Evolutionary conservation across 2,329 filamentous ascomycete species (phyloP).

Genomic region (Colletotrichum sp.): DNA sequence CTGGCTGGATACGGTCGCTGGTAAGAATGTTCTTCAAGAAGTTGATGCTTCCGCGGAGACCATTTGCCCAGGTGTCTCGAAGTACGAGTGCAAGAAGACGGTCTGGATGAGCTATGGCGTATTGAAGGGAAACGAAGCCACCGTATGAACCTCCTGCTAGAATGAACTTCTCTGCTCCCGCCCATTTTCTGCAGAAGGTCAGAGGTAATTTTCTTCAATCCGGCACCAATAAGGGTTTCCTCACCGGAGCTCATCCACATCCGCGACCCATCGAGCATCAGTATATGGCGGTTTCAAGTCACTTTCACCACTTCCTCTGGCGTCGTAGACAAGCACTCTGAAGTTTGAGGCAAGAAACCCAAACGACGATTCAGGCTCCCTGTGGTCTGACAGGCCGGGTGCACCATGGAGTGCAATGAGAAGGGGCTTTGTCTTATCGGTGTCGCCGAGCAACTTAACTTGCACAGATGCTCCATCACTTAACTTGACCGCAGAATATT

Average conservation of each 20-base stretch:
- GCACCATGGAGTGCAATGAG: constrained; percentile 27
- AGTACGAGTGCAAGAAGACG: constrained; percentile 25
- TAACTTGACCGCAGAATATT: neutral
- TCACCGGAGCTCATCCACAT: constrained; percentile 29
- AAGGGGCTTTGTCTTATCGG: constrained; percentile 21
- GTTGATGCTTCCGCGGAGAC: constrained; percentile 13
- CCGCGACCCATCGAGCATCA: constrained; percentile 26
- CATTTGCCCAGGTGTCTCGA: constrained; percentile 25
- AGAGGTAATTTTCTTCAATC: neutral
- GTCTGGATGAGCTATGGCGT: constrained; percentile 24
- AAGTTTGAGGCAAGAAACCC: constrained; percentile 22
- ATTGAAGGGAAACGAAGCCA: constrained; percentile 24
- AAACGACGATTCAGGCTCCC: constrained; percentile 23
- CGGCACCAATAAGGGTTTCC: neutral
- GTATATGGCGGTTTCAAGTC: constrained; percentile 26
- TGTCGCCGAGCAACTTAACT: constrained; percentile 21
- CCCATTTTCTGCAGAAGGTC: constrained; percentile 19
- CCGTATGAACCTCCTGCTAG: constrained; percentile 29
- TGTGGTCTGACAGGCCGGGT: constrained; percentile 26
- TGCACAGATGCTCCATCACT: constrained; percentile 25
- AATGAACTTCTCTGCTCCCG: constrained; percentile 22
- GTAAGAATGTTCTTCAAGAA: constrained; percentile 17
- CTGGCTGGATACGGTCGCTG: constrained; percentile 18
- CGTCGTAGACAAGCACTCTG: constrained; percentile 27
- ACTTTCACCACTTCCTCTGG: constrained; percentile 27